These are phyloP conservation scores for Fagopyrum tataricum DNA, from an alignment of 148 eudicot species.

Conservation along the genomic window DNA sequence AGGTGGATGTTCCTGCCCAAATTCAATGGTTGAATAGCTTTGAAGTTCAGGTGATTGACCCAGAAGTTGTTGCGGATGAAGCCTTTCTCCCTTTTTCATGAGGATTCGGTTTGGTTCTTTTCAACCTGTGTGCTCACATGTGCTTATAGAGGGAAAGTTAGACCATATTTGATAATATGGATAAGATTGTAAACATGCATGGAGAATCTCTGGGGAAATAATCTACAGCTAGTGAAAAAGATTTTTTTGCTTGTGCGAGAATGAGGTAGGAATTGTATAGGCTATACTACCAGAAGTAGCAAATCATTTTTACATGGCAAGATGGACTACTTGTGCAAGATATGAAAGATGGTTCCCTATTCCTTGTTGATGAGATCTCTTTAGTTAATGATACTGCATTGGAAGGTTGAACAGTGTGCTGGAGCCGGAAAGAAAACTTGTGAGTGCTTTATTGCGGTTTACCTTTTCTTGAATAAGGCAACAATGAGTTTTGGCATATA, in stretches of 20 bases:
- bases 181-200: conserved; percentile 37
- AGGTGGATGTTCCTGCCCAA: no score
- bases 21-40: no score
- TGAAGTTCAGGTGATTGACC: conserved; percentile 53
- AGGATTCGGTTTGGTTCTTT: conserved; percentile 44
- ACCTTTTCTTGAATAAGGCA: background rate
- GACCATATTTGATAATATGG: conserved; percentile 38
- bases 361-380: conserved; percentile 96
- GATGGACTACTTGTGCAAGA: conserved; percentile 94
- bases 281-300: conserved; percentile 78
- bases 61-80: conserved; percentile 42
- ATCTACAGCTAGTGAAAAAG: conserved; percentile 41
- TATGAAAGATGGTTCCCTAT: conserved; percentile 79
- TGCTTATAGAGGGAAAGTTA: background rate
- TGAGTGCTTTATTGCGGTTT: conserved; percentile 24
- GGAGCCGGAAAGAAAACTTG: conserved; percentile 97
- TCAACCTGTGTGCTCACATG: background rate
- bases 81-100: conserved; percentile 39
- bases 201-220: conserved; percentile 30
- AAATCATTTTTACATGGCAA: conserved; percentile 87
- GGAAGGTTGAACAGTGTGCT: conserved; percentile 93
- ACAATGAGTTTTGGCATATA: background rate
- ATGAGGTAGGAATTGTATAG: conserved; percentile 34
- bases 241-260: conserved; percentile 38
- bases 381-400: conserved; percentile 96